Conservation (phyloP, 73 alveolate species). For the Paramecium octaurelia region DNA sequence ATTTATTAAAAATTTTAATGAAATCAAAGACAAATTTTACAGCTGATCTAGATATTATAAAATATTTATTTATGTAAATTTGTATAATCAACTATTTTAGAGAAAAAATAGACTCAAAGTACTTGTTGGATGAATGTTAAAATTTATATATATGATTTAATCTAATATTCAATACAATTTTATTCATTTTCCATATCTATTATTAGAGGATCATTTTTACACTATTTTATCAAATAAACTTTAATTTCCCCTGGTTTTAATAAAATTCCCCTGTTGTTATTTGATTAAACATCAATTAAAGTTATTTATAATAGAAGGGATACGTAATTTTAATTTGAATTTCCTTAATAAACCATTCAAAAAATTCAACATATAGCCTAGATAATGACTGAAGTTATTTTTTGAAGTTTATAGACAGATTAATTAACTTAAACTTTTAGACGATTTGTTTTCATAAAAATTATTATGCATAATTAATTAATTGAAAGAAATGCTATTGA, state of each 20-base stretch:
- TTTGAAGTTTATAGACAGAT: neutral
- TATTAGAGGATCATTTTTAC: neutral
- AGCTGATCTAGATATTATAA: neutral
- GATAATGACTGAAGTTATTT: neutral
- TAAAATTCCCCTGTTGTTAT: no score
- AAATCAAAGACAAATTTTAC: neutral
- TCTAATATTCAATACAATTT: neutral
- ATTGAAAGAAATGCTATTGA: slow-evolving; percentile 13
- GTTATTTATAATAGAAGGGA: neutral
- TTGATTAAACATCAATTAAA: neutral
- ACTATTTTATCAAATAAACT: neutral
- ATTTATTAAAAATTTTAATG: neutral
- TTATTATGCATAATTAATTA: slow-evolving; percentile 9
- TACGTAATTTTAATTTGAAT: no score
- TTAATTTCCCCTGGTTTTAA: no score
- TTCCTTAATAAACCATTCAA: no score
- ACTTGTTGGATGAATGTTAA: neutral
- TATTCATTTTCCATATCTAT: neutral
- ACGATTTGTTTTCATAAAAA: neutral
- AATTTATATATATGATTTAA: neutral
- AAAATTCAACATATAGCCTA: neutral
- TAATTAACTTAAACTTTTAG: neutral
- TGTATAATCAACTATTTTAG: neutral
- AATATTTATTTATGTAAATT: neutral
- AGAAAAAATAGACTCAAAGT: neutral